Conservation (phyloP, 257 asterid species). For the Jacaranda mimosifolia region DNA sequence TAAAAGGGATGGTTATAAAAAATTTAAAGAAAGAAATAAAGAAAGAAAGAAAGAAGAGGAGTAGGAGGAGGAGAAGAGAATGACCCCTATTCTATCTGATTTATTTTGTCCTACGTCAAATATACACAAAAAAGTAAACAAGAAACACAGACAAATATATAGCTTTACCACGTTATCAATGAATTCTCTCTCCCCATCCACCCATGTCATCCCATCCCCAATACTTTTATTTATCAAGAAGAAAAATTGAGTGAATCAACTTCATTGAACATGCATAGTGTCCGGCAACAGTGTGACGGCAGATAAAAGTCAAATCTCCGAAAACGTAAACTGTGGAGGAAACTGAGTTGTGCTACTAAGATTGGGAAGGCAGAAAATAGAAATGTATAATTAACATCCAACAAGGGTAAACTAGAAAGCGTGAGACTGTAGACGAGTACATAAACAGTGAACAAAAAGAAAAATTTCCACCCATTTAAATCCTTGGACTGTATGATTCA, state of each 20-base stretch:
- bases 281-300: background rate
- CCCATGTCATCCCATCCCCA: background rate
- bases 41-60: no score
- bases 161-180: background rate
- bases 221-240: constrained; percentile 8
- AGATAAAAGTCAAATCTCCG: constrained; percentile 6
- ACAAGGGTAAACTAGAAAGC: background rate
- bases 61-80: no score
- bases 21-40: no score
- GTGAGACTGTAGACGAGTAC: background rate
- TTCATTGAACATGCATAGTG: background rate
- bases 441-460: background rate
- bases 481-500: constrained; percentile 11
- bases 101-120: no score
- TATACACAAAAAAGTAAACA: no score
- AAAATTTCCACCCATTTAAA: background rate
- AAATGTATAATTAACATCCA: background rate
- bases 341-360: background rate
- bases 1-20: no score
- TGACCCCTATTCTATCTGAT: no score
- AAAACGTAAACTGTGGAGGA: background rate
- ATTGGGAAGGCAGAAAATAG: background rate
- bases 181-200: background rate
- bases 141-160: background rate
- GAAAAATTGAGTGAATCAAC: background rate